phyloP scores from a whole-genome alignment of 257 asterid genomes.

The Phtheirospermum japonicum region DNA sequence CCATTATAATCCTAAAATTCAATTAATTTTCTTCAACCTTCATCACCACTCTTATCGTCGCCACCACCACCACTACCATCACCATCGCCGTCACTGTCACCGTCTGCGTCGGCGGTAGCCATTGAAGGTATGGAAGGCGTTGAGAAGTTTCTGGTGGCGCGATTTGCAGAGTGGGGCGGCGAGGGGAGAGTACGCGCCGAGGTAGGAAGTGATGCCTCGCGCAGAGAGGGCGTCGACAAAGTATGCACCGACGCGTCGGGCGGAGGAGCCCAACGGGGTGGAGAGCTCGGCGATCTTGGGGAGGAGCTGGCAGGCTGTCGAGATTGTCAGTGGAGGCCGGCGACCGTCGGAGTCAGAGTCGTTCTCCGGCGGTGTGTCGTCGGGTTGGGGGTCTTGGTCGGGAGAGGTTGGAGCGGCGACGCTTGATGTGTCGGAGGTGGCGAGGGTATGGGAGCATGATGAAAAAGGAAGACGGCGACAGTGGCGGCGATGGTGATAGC shows the following conservation, averaged over 20 bases:
- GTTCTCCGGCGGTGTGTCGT: slow-evolving; percentile 18
- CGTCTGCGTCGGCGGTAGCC: too few relatives aligned
- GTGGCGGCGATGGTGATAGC: slow-evolving; percentile 33
- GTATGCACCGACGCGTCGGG: slow-evolving; percentile 94
- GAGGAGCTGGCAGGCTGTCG: slow-evolving; percentile 58
- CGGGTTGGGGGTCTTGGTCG: slow-evolving; percentile 26
- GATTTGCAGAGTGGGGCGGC: slow-evolving; percentile 33
- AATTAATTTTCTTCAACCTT: too few relatives aligned
- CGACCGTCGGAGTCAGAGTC: slow-evolving; percentile 44
- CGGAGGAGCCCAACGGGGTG: slow-evolving; percentile 88
- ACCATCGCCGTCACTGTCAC: too few relatives aligned
- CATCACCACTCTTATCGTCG: too few relatives aligned
- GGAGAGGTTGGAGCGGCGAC: slow-evolving; percentile 39
- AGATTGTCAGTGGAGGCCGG: slow-evolving; percentile 74
- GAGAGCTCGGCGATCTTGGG: slow-evolving; percentile 86
- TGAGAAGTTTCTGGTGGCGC: slow-evolving; percentile 60
- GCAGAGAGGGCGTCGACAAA: slow-evolving; percentile 84
- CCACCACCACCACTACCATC: too few relatives aligned
- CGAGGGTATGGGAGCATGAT: too few relatives aligned
- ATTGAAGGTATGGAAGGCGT: slow-evolving; percentile 75
- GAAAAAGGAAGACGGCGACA: slow-evolving; percentile 40
- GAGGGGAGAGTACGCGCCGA: slow-evolving; percentile 64
- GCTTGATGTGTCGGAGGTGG: slow-evolving; percentile 35
- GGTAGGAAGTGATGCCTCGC: slow-evolving; percentile 60
- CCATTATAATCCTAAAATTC: too few relatives aligned